A percentile compares a stretch with the other conserved stretches of the same genome.
Evolutionary conservation across 2,329 filamentous ascomycete genomes (phyloP).

Genomic region (Curvularia spicifera): DNA sequence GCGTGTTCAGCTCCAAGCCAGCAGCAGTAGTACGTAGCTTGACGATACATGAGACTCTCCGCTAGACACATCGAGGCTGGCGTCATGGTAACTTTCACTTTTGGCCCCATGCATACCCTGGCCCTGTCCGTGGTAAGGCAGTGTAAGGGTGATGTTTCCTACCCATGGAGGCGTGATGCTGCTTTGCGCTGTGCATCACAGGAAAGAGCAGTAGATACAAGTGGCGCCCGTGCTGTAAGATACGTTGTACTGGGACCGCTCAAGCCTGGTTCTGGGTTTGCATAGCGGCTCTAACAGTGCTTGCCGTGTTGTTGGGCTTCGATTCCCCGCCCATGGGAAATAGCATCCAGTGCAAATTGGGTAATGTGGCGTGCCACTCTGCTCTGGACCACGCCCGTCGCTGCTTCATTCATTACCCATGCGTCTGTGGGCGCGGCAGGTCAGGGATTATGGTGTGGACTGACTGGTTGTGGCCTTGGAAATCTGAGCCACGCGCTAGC

Average conservation of each 20-base stretch:
- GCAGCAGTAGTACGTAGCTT: conserved; percentile 27
- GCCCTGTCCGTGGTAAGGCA: background rate
- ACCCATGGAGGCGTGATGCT: background rate
- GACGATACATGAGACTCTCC: conserved; percentile 26
- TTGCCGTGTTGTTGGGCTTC: conserved; percentile 8
- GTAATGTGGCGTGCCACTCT: conserved; percentile 18
- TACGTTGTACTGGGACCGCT: conserved; percentile 3
- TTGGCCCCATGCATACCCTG: conserved; percentile 10
- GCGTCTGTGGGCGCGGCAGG: conserved; percentile 30
- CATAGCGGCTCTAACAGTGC: conserved; percentile 1
- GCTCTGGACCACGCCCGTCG: conserved; percentile 29
- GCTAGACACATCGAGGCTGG: conserved; percentile 22
- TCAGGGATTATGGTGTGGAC: conserved; percentile 33
- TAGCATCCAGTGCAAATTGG: conserved; percentile 11
- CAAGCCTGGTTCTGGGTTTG: background rate
- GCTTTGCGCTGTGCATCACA: conserved; percentile 4
- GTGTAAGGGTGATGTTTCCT: background rate
- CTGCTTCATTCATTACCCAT: conserved; percentile 23
- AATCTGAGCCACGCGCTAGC: conserved; percentile 36
- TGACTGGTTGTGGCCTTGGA: conserved; percentile 29
- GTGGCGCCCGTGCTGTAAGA: conserved; percentile 1
- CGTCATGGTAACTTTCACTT: conserved; percentile 15
- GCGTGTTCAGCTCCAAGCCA: conserved; percentile 31
- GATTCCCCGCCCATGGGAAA: conserved; percentile 9
- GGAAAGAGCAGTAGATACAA: background rate